Base-by-base conservation (phyloP, 495 filamentous ascomycete genomes). In the Bombardia bombarda region DNA sequence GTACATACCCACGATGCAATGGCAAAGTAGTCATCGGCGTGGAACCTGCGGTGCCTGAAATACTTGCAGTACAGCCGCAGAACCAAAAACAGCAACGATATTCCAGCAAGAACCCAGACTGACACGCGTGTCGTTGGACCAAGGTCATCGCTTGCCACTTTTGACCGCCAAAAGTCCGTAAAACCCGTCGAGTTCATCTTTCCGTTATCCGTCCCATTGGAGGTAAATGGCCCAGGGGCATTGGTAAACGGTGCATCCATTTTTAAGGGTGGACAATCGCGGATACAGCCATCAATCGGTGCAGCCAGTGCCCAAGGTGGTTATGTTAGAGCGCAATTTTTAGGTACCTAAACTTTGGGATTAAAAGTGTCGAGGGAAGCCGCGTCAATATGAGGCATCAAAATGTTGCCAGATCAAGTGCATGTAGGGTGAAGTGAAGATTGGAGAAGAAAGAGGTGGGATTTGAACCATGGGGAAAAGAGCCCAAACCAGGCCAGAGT, bases 51-150 rank as follows among this genome's bases (percentile, higher is more conserved):
- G 24, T 58, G 44, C 19, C 56, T 47, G 8, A 46, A 35, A 6
- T 42, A 37, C 43, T 62, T 67, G 51, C 60, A 65, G 43, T 60
- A 67, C 4, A 60, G 10, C 16, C 63, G 51, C 30, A 59, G 17
- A 8, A 46, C 30, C 12, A 66, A 35, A 33, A 66, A 61, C 0
- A 42, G 16, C 12, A 52, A 32, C 10, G 59, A 53, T 2, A 51
- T 35, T 4, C 45, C 47, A 4, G 46, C 45, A 20, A 64, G 42
- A 1, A 59, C 24, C 62, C 62, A 66, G 5, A 59, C 40, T 7
- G 52, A 45, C 6, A 52, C 34, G 14, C 52, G 28, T 25, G 43
- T 49, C 0, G 38, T 45, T 12, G 45, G 50, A 7, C 50, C 50
- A 14, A 53, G 23, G 38, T 53, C 50, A 28, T 43, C 50, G 9